These are phyloP conservation scores for Lineolata rhizophorae DNA, from an alignment of 495 filamentous ascomycete genomes.

Conservation along the genomic window DNA sequence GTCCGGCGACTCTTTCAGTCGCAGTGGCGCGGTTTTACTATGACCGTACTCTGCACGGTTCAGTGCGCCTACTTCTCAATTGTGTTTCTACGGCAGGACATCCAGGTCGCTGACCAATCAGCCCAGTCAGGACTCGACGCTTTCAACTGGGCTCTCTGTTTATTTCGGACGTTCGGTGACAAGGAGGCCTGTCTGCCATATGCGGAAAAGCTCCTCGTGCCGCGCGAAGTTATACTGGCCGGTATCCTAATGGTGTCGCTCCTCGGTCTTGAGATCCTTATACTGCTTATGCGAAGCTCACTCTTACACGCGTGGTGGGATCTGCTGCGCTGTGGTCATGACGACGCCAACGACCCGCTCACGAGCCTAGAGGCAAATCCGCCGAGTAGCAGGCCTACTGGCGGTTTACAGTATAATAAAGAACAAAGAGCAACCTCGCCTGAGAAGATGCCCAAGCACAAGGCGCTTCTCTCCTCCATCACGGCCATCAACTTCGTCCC, in stretches of 20 bases:
- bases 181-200: constrained; percentile 13
- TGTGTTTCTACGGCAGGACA: constrained; percentile 14
- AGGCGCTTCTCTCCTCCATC: too few species aligned
- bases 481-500: too few species aligned
- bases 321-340: constrained; percentile 9
- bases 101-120: constrained; percentile 4
- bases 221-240: constrained; percentile 7
- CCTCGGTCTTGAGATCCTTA: constrained; percentile 15
- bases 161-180: constrained; percentile 11
- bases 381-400: too few species aligned
- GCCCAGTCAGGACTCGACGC: constrained; percentile 6
- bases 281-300: constrained; percentile 16
- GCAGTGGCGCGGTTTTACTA: constrained; percentile 16
- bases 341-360: too few species aligned
- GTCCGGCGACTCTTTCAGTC: constrained; percentile 13
- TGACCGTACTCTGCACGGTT: constrained; percentile 12
- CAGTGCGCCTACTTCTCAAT: constrained; percentile 13
- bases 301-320: constrained; percentile 17
- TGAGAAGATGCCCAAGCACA: too few species aligned
- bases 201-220: constrained; percentile 9
- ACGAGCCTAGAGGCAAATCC: too few species aligned
- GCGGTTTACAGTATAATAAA: too few species aligned
- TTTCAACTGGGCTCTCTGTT: constrained; percentile 15
- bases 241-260: constrained; percentile 14
- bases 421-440: too few species aligned